phyloP scores from a whole-genome alignment of 768 basidiomycete species.

The Agaricus bisporus region DNA sequence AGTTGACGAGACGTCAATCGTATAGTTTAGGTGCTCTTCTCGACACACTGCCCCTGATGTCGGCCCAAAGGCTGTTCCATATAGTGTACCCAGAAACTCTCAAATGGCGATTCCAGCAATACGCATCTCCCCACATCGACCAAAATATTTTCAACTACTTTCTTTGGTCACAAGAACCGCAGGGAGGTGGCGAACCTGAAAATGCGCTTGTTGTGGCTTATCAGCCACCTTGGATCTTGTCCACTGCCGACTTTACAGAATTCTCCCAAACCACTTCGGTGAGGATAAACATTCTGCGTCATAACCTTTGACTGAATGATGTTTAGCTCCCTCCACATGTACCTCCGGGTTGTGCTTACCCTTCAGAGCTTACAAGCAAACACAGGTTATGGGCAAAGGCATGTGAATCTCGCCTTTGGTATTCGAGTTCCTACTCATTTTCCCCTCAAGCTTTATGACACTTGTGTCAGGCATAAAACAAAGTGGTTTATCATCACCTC shows the following conservation, averaged over 20 bases:
- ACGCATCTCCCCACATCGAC: slow-evolving; percentile 22
- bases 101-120: slow-evolving; percentile 34
- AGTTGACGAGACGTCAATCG: background rate
- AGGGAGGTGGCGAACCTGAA: slow-evolving; percentile 19
- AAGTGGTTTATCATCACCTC: slow-evolving; percentile 56
- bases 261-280: slow-evolving; percentile 42
- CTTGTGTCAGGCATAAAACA: slow-evolving; percentile 39
- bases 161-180: slow-evolving; percentile 28
- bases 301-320: slow-evolving; percentile 10
- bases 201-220: slow-evolving; percentile 45
- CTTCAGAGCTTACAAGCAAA: slow-evolving; percentile 30
- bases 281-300: slow-evolving; percentile 10
- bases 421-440: background rate
- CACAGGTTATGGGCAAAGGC: slow-evolving; percentile 61
- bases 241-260: slow-evolving; percentile 44
- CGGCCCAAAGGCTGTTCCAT: slow-evolving; percentile 41
- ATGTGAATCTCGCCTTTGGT: background rate
- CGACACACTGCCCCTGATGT: slow-evolving; percentile 42
- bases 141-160: slow-evolving; percentile 35
- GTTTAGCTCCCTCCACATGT: slow-evolving; percentile 36
- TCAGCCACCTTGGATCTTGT: slow-evolving; percentile 57
- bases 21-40: slow-evolving; percentile 4
- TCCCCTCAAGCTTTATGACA: slow-evolving; percentile 44
- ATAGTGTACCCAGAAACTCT: slow-evolving; percentile 34
- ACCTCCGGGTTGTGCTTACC: slow-evolving; percentile 26